Base-by-base conservation (phyloP, 257 asterid genomes). In the Verbena officinalis region DNA sequence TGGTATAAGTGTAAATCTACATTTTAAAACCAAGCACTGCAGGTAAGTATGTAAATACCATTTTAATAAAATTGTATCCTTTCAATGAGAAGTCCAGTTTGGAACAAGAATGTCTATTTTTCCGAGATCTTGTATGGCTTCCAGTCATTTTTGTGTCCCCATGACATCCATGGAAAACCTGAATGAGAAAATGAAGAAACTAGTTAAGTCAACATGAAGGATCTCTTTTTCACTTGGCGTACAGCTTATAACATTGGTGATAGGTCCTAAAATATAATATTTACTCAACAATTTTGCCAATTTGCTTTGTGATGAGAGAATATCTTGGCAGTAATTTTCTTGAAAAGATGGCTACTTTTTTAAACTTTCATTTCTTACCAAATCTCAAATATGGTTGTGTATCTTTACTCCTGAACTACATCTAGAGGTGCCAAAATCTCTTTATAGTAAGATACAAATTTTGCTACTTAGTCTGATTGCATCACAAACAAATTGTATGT, bases 361-460 rank as follows among this genome's bases (percentile, higher is more conserved):
- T 24, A 50, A 49, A 20, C 21, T 13, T 14, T n/a, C 27, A 3
- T 15, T 9, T 16, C 9, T 42, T 62, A 59, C 38, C 27, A 15
- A 24, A 70, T 12, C 33, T 67, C 50, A 56, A 43, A 17, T 42
- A 21, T 50, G 73, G 43, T 45, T 67, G 40, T 64, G 50, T 50
- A 22, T 53, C n/a, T 54, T 31, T 42, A 45, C 21, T 30, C 12
- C 23, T 55, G 69, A 67, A 15, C 20, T 58, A 30, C 20, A 59
- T 24, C 11, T 70, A 53, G 16, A 30, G 31, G 11, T 33, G 53
- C 68, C 45, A 67, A 50, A 51, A 39, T 27, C 22, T 56, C 42
- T 58, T 15, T 64, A 30, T 57, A 53, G 59, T 60, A 30, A 63
- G 58, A 53, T 38, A 4, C 46, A 33, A 34, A 12, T 55, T 63